Conservation (phyloP, 768 basidiomycete genomes). For the Phaeotremella skinneri region DNA sequence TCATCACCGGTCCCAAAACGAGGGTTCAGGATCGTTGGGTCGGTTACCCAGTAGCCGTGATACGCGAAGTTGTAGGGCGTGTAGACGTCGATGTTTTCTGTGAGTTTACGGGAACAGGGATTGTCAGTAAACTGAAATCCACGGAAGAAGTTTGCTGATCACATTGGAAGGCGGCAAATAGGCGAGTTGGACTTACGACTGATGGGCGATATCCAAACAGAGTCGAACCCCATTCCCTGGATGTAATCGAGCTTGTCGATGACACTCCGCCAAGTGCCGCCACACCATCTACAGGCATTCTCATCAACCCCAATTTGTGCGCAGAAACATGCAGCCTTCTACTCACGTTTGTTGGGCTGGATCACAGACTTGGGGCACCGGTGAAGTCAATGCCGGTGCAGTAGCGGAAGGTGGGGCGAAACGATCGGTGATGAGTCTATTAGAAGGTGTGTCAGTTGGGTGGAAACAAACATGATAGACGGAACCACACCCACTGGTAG, state of each 20-base stretch:
- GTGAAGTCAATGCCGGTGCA: slow-evolving; percentile 52
- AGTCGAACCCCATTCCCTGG: slow-evolving; percentile 70
- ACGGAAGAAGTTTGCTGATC: not conserved
- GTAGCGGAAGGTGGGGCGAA: slow-evolving; percentile 65
- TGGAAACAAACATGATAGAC: not conserved
- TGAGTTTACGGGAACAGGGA: slow-evolving; percentile 70
- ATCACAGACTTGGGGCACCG: slow-evolving; percentile 56
- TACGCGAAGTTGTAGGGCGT: slow-evolving; percentile 78
- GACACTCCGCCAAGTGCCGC: slow-evolving; percentile 73
- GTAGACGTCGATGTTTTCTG: slow-evolving; percentile 66
- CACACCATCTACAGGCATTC: slow-evolving; percentile 59
- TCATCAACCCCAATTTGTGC: not conserved
- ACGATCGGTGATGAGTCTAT: slow-evolving; percentile 66
- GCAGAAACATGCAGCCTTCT: not conserved
- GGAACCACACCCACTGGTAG: slow-evolving; percentile 61
- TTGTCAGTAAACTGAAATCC: slow-evolving; percentile 57
- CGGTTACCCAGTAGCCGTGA: slow-evolving; percentile 60
- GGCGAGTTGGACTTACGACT: slow-evolving; percentile 12
- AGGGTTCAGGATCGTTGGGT: slow-evolving; percentile 65
- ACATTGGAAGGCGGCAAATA: not conserved
- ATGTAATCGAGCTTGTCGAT: slow-evolving; percentile 78
- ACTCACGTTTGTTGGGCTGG: slow-evolving; percentile 58
- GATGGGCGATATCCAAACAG: slow-evolving; percentile 48
- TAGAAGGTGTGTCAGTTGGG: not conserved
- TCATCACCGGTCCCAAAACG: slow-evolving; percentile 74